Percentiles rank a stretch among this genome's conserved stretches.
These are phyloP conservation scores for Clonostachys solani DNA, from an alignment of 2,329 filamentous ascomycete genomes.

Conservation along the genomic window DNA sequence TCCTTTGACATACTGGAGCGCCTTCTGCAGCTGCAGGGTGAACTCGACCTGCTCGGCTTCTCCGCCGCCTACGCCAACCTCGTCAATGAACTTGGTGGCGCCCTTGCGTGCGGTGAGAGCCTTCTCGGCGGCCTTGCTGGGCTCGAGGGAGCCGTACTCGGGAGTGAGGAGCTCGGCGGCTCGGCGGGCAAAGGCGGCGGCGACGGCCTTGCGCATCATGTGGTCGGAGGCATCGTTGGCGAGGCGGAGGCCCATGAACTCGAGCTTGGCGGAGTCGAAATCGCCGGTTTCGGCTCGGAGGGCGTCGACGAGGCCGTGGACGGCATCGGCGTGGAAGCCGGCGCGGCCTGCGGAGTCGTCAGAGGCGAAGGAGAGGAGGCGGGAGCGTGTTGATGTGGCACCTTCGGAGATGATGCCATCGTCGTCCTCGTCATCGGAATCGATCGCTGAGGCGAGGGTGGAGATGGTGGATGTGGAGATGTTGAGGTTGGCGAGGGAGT, in stretches of 20 bases:
- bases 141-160: slow-evolving; percentile 48
- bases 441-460: slow-evolving; percentile 59
- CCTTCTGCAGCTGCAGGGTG: slow-evolving; percentile 74
- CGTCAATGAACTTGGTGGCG: slow-evolving; percentile 50
- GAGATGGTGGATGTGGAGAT: slow-evolving; percentile 53
- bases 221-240: slow-evolving; percentile 85
- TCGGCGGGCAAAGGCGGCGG: slow-evolving; percentile 78
- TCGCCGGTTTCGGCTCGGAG: slow-evolving; percentile 71
- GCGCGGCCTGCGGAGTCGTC: slow-evolving; percentile 56
- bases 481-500: slow-evolving; percentile 47
- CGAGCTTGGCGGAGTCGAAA: slow-evolving; percentile 78
- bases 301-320: slow-evolving; percentile 80
- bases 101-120: slow-evolving; percentile 52
- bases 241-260: slow-evolving; percentile 91
- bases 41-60: slow-evolving; percentile 83
- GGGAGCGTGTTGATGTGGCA: slow-evolving; percentile 49
- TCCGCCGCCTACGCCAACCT: slow-evolving; percentile 60
- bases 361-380: slow-evolving; percentile 68
- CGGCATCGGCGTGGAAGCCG: slow-evolving; percentile 82
- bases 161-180: slow-evolving; percentile 63
- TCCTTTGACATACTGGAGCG: slow-evolving; percentile 64
- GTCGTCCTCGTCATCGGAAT: slow-evolving; percentile 63
- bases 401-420: slow-evolving; percentile 49
- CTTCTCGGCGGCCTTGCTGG: slow-evolving; percentile 59
- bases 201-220: slow-evolving; percentile 83